Percentiles rank a stretch among this genome's conserved stretches.
Conservation (phyloP, 2,329 filamentous ascomycete species). For the Colletotrichum cordylinicola region DNA sequence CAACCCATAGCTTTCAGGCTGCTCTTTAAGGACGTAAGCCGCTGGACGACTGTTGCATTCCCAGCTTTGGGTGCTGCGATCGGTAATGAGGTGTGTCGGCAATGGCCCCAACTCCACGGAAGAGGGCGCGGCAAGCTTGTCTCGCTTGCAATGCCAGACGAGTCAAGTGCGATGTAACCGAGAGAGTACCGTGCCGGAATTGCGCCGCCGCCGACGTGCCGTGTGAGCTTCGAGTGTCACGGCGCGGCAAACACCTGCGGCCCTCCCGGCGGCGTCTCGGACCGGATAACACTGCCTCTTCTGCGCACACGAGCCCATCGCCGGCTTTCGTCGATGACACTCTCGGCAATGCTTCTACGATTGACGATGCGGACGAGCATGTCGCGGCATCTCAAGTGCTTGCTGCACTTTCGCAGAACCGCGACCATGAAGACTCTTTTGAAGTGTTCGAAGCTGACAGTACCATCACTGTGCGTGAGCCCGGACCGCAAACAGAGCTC, state of each 20-base stretch:
- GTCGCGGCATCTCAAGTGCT: not conserved
- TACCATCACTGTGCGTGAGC: not conserved
- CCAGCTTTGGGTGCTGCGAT: not conserved
- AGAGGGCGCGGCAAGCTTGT: conserved; percentile 40
- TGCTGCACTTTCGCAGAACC: not conserved
- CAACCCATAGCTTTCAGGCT: not conserved
- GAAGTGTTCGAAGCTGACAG: not conserved
- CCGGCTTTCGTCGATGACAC: not conserved
- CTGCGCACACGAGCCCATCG: not conserved
- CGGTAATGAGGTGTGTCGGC: not conserved
- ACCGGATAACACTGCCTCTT: not conserved
- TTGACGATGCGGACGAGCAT: not conserved
- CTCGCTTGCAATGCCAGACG: conserved; percentile 38
- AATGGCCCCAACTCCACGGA: conserved; percentile 21
- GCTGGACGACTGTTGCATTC: not conserved
- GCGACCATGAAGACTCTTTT: not conserved
- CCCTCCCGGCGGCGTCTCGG: conserved; percentile 3
- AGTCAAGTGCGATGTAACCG: conserved; percentile 40
- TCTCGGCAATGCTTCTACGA: not conserved
- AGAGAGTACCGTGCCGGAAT: conserved; percentile 37
- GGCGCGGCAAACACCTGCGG: conserved; percentile 34
- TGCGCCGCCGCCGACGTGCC: conserved; percentile 29
- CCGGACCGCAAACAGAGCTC: too few relatives aligned
- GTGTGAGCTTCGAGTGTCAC: conserved; percentile 38
- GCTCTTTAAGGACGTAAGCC: fast-evolving